Base-by-base conservation (phyloP, 441 rosid genomes). In the Jatropha multifida region DNA sequence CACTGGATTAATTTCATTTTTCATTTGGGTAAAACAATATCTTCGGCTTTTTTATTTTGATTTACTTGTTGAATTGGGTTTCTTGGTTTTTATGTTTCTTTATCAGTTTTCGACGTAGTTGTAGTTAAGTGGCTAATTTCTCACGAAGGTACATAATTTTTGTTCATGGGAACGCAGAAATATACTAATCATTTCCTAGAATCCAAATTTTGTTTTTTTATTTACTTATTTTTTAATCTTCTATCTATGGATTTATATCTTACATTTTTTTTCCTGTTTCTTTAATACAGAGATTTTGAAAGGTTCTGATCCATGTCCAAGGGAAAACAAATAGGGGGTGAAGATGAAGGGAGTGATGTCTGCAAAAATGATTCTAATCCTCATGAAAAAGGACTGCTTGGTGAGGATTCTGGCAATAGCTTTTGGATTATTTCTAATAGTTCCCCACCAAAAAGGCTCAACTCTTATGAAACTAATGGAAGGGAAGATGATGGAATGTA, bases 241-340 rank as follows among this genome's bases (percentile, higher is more conserved):
- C 11, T 68, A 6, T 66, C 41, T 65, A 11, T 46, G 8, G 58
- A 20, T n/a, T 42, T n/a, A 3, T 52, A 41, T 40, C 15, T 15
- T 44, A 10, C 17, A 12, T 15, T 52, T 32, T 46, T 49, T 8
- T 44, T 41, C 42, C 10, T 37, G 4, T 52, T 27, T 20, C 38
- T 65, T 37, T 4, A 26, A 11, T 26, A 41, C 78, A 79, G 79
- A 75, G 65, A 51, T 49, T 56, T 64, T 46, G 54, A 49, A 67
- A 72, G 59, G 40, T 60, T 71, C 38, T 68, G 70, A 75, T 74
- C 69, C 65, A 76, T 89, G 87, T 83, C 81, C 70, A 83, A 75
- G 82, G 83, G 82, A 64, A 80, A 83, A 49, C 85, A 84, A 68
- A 72, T 70, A 40, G 79, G 80, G 64, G 77, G 66, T 51, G 86